These are phyloP conservation scores for Cystobasidium tubakii DNA, from an alignment of 768 basidiomycete species.

Conservation along the genomic window DNA sequence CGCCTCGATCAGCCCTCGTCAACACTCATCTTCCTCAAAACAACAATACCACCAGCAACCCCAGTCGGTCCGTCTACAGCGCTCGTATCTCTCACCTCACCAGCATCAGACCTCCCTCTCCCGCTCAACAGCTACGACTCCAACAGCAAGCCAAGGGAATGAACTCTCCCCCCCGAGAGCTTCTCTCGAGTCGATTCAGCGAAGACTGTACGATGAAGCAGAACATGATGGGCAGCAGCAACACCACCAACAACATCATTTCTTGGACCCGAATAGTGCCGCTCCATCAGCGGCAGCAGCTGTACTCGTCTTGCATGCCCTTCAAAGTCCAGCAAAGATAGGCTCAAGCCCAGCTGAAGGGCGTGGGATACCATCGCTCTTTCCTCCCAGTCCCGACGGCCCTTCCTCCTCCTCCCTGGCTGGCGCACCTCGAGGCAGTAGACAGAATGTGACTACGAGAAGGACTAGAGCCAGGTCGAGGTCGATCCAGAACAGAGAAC, in stretches of 20 bases:
- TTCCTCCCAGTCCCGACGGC: constrained; percentile 28
- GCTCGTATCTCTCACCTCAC: not conserved
- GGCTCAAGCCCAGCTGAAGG: constrained; percentile 21
- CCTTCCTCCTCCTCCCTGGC: not conserved
- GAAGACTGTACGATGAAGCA: constrained; percentile 13
- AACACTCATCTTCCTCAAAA: not conserved
- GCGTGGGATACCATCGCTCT: not conserved
- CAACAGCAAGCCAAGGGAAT: not conserved
- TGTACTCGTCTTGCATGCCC: not conserved
- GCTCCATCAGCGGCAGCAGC: not conserved
- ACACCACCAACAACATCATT: not conserved
- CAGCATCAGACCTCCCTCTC: not conserved
- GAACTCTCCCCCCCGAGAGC: not conserved
- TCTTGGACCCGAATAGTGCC: not conserved
- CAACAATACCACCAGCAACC: not conserved
- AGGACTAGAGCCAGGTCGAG: not conserved
- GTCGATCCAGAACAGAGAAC: not conserved
- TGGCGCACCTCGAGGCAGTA: not conserved
- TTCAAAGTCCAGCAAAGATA: constrained; percentile 22
- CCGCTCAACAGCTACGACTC: not conserved
- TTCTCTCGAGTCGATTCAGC: not conserved
- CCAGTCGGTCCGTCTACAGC: not conserved
- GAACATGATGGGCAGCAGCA: not conserved
- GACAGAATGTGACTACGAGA: not conserved
- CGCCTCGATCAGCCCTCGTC: not conserved